Conservation (phyloP, 2,329 filamentous ascomycete genomes). For the Arachnopeziza araneosa region DNA sequence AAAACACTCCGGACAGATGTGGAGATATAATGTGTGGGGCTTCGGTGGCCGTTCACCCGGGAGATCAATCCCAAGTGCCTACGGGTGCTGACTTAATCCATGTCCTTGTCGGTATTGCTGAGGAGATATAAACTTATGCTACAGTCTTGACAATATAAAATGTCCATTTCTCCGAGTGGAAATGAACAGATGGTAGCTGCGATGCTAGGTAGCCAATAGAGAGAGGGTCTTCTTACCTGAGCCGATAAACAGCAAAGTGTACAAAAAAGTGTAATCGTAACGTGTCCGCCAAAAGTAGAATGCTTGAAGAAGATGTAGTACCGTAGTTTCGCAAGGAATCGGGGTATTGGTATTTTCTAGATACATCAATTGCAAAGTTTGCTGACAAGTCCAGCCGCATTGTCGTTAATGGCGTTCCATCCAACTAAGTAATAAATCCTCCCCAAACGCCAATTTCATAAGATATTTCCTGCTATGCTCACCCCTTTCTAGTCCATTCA, state of each 20-base stretch:
- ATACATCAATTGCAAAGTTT: constrained; percentile 16
- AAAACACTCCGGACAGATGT: background rate
- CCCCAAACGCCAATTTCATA: background rate
- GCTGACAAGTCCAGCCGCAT: constrained; percentile 21
- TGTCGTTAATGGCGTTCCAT: background rate
- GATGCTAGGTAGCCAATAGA: too few relatives aligned
- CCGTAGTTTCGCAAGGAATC: background rate
- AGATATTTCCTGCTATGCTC: background rate
- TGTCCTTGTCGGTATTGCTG: background rate
- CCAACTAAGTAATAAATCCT: background rate
- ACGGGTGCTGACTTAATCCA: background rate
- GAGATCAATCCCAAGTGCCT: background rate
- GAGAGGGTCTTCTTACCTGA: too few relatives aligned
- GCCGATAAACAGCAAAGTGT: too few relatives aligned
- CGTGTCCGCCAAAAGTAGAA: too few relatives aligned
- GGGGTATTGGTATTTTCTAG: constrained; percentile 19
- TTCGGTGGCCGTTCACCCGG: background rate
- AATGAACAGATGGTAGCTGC: too few relatives aligned
- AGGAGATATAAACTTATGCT: background rate
- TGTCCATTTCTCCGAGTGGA: too few relatives aligned
- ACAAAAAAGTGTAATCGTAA: too few relatives aligned
- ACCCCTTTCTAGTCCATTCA: constrained; percentile 28
- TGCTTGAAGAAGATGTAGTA: background rate
- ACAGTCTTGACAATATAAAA: too few relatives aligned
- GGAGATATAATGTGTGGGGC: background rate